Base-by-base conservation (phyloP, 1,284 basidiomycete species). In the Phlebopus sp. region DNA sequence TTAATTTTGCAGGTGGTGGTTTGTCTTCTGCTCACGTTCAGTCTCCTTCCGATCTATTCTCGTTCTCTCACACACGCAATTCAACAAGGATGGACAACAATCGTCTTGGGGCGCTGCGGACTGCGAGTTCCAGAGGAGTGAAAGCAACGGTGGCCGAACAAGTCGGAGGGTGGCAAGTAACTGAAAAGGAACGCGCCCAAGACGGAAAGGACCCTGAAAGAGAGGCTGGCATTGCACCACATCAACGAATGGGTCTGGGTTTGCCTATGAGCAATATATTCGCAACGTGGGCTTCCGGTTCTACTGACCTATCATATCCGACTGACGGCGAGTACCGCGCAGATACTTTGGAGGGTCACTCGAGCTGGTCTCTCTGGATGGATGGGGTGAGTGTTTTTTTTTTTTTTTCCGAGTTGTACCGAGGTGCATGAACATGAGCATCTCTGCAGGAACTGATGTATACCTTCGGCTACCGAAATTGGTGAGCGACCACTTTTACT, bases 201-300 rank as follows among this genome's bases (percentile, higher is more conserved):
- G 53, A 53, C 11, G 54, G 56, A 10, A 59, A 69, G 38, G 68
- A 71, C 47, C 70, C 73, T 23, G 75, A 78, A 44, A 68, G 69
- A 11, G 69, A 73, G 34, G 74, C 72, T 4, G 73, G 72, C 10
- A 72, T 78, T 35, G 75, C 69, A n/a, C 68, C 73, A 8, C 82
- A 83, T 62, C 76, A 78, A 36, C 72, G 78, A 34, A 84, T 91
- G 44, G 90, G 89, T 1, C 84, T 92, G 47, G 89, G 89, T 9
- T 68, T 92, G 15, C 89, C 89, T 1, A 88, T 92, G 86, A 88
- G 89, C 63, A 86, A 89, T 55, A 90, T 92, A 39, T 91, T 83
- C 65, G 82, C 90, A 51, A 89, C 82, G 80, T 90, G 55, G 51
- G 79, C 68, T 35, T 36, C 11, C 9, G 40, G 42, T 15, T 53